Percentiles rank a stretch among this genome's conserved stretches.
phyloP scores from a whole-genome alignment of 768 basidiomycete species.

The Lactifluus volemus region DNA sequence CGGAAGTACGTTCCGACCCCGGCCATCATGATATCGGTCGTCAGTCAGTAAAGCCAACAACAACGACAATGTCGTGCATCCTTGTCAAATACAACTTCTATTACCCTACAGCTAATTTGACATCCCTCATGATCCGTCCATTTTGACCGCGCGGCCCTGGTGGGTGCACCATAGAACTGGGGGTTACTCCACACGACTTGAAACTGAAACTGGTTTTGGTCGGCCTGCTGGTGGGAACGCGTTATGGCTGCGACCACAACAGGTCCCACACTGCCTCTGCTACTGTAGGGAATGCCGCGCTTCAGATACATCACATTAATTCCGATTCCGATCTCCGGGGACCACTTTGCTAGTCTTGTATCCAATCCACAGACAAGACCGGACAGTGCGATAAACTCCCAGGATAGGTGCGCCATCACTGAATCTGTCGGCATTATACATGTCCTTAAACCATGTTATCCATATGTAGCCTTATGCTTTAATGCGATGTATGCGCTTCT shows the following conservation, averaged over 20 bases:
- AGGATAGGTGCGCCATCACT: background rate
- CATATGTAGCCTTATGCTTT: background rate
- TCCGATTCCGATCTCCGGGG: background rate
- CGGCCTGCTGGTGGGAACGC: background rate
- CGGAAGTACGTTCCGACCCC: constrained; percentile 5
- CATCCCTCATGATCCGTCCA: background rate
- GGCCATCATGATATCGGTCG: too few species aligned
- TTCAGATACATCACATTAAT: background rate
- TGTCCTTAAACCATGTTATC: background rate
- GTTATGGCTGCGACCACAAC: background rate
- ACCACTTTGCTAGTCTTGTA: background rate
- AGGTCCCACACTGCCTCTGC: background rate
- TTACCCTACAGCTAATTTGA: background rate
- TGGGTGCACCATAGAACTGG: background rate
- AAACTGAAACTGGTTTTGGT: background rate
- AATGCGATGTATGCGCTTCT: constrained; percentile 5
- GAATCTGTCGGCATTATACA: background rate
- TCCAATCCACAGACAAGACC: constrained; percentile 4
- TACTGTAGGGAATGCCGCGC: background rate
- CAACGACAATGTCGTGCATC: background rate
- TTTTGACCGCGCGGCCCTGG: background rate
- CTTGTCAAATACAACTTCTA: constrained; percentile 1
- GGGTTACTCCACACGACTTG: background rate
- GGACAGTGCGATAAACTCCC: background rate
- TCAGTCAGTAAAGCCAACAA: background rate